These are phyloP conservation scores for Collariella sp. DNA, from an alignment of 495 filamentous ascomycete genomes.

Conservation along the genomic window DNA sequence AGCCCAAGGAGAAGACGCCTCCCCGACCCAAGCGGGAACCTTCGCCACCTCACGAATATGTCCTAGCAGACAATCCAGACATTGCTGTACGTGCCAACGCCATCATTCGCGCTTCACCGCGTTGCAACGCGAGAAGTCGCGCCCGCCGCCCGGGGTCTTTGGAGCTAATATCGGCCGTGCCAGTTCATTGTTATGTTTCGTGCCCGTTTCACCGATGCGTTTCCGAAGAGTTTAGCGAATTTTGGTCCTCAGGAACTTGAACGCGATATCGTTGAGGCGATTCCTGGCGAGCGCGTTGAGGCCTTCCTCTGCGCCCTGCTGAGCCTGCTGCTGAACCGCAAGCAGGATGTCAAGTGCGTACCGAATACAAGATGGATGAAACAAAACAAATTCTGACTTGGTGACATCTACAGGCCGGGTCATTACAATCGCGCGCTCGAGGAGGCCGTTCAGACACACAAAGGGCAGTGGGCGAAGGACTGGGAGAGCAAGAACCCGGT, in stretches of 20 bases:
- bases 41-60: slow-evolving; percentile 82
- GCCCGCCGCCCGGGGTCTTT: slow-evolving; percentile 25
- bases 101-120: slow-evolving; percentile 22
- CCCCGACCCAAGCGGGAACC: slow-evolving; percentile 66
- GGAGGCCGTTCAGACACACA: slow-evolving; percentile 80
- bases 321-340: slow-evolving; percentile 82
- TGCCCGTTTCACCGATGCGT: slow-evolving; percentile 79
- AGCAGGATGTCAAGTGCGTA: slow-evolving; percentile 95
- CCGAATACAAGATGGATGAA: not conserved
- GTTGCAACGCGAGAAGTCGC: slow-evolving; percentile 34
- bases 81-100: slow-evolving; percentile 63
- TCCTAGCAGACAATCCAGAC: slow-evolving; percentile 77
- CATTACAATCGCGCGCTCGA: slow-evolving; percentile 90
- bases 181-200: slow-evolving; percentile 98
- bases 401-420: slow-evolving; percentile 47
- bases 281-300: slow-evolving; percentile 79
- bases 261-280: slow-evolving; percentile 63
- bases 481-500: slow-evolving; percentile 86
- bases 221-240: slow-evolving; percentile 76
- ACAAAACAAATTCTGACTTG: slow-evolving; percentile 6
- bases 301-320: slow-evolving; percentile 81
- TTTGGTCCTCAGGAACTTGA: slow-evolving; percentile 95
- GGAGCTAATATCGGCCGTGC: slow-evolving; percentile 23
- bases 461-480: slow-evolving; percentile 76
- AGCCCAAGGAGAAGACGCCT: slow-evolving; percentile 45